Conservation (phyloP, 2,329 filamentous ascomycete genomes). For the Pezicula radicicola region DNA sequence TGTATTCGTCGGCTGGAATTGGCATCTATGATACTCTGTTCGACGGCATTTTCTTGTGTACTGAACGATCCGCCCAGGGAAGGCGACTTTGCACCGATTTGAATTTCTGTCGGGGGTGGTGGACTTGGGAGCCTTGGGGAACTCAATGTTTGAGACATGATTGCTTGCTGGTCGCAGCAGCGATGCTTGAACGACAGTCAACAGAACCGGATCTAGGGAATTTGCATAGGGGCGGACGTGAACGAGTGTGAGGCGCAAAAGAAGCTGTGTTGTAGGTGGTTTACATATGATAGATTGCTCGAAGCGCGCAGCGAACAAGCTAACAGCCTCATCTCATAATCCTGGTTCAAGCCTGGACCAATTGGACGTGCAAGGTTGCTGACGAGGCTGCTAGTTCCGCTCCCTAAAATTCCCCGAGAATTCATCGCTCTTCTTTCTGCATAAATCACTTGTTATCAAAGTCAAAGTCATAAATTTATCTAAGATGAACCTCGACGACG, state of each 20-base stretch:
- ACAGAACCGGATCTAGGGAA: not conserved
- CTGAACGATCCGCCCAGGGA: constrained; percentile 57
- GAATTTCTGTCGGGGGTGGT: constrained; percentile 90
- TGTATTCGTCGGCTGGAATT: constrained; percentile 83
- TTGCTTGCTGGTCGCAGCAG: constrained; percentile 12
- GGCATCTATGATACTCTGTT: constrained; percentile 63
- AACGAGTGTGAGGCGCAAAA: too few relatives aligned
- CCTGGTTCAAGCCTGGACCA: too few relatives aligned
- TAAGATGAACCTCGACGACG: constrained; percentile 59
- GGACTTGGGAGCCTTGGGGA: constrained; percentile 93
- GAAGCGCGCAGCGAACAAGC: too few relatives aligned
- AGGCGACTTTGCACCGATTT: constrained; percentile 79
- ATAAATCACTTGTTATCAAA: not conserved
- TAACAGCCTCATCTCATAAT: too few relatives aligned
- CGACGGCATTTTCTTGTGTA: constrained; percentile 51
- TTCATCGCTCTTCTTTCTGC: not conserved
- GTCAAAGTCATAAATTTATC: not conserved
- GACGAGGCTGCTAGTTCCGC: not conserved
- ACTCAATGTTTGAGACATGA: constrained; percentile 63
- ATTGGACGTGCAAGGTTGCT: too few relatives aligned
- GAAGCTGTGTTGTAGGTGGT: too few relatives aligned
- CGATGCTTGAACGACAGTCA: not conserved
- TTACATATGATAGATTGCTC: too few relatives aligned
- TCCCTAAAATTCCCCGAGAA: not conserved
- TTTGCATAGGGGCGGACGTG: not conserved